These are phyloP conservation scores for Venturia carpophila DNA, from an alignment of 2,329 filamentous ascomycete genomes.

Conservation along the genomic window DNA sequence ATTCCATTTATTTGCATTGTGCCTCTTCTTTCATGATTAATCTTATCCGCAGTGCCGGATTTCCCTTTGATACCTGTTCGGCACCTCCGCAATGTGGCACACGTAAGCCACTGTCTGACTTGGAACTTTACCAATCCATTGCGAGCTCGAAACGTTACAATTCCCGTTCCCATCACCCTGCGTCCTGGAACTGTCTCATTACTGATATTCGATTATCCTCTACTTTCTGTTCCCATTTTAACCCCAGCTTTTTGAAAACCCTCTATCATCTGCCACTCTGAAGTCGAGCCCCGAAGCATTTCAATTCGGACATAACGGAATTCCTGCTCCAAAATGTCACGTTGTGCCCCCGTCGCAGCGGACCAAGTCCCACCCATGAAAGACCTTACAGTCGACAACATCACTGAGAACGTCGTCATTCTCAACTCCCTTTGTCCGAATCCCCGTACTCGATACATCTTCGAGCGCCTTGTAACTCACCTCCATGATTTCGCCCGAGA, in stretches of 20 bases:
- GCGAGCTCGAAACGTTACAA: not conserved
- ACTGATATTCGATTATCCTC: not conserved
- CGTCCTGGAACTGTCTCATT: not conserved
- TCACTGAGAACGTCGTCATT: conserved; percentile 64
- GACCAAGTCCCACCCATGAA: conserved; percentile 46
- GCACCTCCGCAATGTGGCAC: not conserved
- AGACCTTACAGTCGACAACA: conserved; percentile 71
- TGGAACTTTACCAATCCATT: not conserved
- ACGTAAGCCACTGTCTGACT: not conserved
- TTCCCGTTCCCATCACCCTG: not conserved
- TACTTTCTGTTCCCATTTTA: not conserved
- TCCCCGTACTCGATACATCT: conserved; percentile 60
- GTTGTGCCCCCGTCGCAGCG: conserved; percentile 17
- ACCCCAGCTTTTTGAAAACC: too few species aligned
- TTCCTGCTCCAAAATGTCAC: conserved; percentile 3
- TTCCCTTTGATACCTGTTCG: too few species aligned
- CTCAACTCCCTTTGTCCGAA: conserved; percentile 66
- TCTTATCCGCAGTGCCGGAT: too few species aligned
- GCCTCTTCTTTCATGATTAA: not conserved
- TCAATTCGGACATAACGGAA: not conserved
- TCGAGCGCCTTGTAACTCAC: conserved; percentile 66
- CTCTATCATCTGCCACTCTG: not conserved
- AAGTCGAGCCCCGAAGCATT: not conserved
- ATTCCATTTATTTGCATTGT: not conserved
- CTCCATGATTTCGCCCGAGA: conserved; percentile 77